These are phyloP conservation scores for Botrytis galanthina DNA, from an alignment of 2,329 filamentous ascomycete species.

Conservation along the genomic window DNA sequence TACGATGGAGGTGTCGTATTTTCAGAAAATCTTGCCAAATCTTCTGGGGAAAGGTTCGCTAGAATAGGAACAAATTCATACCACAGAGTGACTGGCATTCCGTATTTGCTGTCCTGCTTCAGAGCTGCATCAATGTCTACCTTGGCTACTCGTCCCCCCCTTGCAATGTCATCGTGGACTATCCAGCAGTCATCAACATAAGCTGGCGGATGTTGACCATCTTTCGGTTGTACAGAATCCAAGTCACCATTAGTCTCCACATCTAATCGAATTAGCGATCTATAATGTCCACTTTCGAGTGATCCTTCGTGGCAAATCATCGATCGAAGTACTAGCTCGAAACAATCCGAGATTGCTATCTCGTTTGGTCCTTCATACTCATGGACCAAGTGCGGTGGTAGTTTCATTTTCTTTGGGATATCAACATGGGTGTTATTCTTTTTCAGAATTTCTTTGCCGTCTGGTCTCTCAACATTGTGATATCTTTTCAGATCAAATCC, in stretches of 20 bases:
- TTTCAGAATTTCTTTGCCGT: slow-evolving; percentile 59
- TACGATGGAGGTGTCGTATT: slow-evolving; percentile 54
- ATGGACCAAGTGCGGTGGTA: slow-evolving; percentile 91
- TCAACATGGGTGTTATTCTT: slow-evolving; percentile 81
- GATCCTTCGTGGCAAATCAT: slow-evolving; percentile 90
- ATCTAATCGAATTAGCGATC: slow-evolving; percentile 79
- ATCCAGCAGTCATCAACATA: slow-evolving; percentile 80
- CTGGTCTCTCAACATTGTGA: slow-evolving; percentile 57
- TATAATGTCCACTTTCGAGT: slow-evolving; percentile 86
- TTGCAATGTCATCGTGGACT: slow-evolving; percentile 80
- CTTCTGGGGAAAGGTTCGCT: slow-evolving; percentile 43
- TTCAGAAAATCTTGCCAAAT: slow-evolving; percentile 40
- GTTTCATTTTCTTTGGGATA: slow-evolving; percentile 77
- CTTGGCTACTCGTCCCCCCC: slow-evolving; percentile 64
- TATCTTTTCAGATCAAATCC: slow-evolving; percentile 94
- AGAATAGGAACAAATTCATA: slow-evolving; percentile 91
- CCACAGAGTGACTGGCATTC: slow-evolving; percentile 89
- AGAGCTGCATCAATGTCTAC: slow-evolving; percentile 71
- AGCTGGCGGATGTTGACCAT: slow-evolving; percentile 53
- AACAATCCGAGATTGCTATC: slow-evolving; percentile 73
- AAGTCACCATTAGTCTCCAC: slow-evolving; percentile 59
- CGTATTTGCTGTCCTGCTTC: slow-evolving; percentile 59
- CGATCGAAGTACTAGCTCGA: slow-evolving; percentile 88
- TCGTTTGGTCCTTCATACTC: slow-evolving; percentile 63
- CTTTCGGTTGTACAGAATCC: slow-evolving; percentile 48